A percentile compares a stretch with the other conserved stretches of the same genome.
Evolutionary conservation across 1,284 basidiomycete genomes (phyloP).

Genomic region (Prillingera fragicola): DNA sequence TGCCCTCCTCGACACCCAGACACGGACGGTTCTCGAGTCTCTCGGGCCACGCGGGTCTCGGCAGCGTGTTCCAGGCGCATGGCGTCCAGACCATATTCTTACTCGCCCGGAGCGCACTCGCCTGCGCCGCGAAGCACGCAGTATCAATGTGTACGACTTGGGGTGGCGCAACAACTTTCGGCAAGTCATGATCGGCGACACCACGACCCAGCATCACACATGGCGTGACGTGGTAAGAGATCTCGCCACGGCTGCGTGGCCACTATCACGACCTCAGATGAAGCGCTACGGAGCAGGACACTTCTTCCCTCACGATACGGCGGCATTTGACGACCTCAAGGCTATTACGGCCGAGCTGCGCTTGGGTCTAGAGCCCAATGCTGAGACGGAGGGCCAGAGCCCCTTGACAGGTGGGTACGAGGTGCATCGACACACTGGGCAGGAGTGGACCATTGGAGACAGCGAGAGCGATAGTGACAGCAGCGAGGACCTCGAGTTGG

Average conservation of each 20-base stretch:
- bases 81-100: slow-evolving; percentile 64
- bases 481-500: too few relatives aligned
- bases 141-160: slow-evolving; percentile 67
- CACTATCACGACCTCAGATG: slow-evolving; percentile 1
- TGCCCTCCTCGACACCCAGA: slow-evolving; percentile 26
- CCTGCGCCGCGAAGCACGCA: slow-evolving; percentile 61
- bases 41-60: slow-evolving; percentile 8
- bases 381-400: not conserved
- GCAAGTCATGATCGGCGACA: slow-evolving; percentile 23
- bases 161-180: slow-evolving; percentile 62
- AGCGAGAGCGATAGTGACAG: slow-evolving; percentile 11
- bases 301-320: slow-evolving; percentile 30
- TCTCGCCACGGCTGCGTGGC: slow-evolving; percentile 17
- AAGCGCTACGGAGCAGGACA: slow-evolving; percentile 23
- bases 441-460: slow-evolving; percentile 7
- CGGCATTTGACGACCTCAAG: slow-evolving; percentile 22
- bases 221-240: slow-evolving; percentile 1
- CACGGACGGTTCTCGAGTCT: slow-evolving; percentile 6
- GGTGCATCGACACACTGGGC: not conserved
- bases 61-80: slow-evolving; percentile 19
- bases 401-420: not conserved
- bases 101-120: slow-evolving; percentile 62
- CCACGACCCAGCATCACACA: not conserved
- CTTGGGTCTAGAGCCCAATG: slow-evolving; percentile 10
- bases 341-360: slow-evolving; percentile 31